These are phyloP conservation scores for Claviceps digitariae DNA, from an alignment of 2,329 filamentous ascomycete genomes.

Conservation along the genomic window DNA sequence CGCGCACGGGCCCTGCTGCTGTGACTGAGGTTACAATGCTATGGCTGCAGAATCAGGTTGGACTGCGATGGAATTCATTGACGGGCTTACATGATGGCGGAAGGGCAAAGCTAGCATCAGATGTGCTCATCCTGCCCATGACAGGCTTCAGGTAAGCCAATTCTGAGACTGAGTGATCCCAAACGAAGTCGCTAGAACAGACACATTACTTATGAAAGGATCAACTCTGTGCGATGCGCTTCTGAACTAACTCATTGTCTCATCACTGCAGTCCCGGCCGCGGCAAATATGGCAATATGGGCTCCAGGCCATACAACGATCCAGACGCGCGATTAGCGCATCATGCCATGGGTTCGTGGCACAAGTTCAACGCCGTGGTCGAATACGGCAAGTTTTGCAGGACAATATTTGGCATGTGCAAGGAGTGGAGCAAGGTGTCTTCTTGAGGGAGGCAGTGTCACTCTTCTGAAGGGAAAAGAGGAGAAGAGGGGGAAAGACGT, in stretches of 20 bases:
- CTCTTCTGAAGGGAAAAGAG: background rate
- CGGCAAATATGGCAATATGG: conserved; percentile 13
- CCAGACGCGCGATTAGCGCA: conserved; percentile 11
- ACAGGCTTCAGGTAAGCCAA: conserved; percentile 12
- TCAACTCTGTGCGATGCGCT: background rate
- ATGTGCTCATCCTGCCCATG: conserved; percentile 12
- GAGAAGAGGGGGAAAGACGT: background rate
- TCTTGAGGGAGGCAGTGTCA: background rate
- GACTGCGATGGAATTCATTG: conserved; percentile 12
- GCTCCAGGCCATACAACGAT: conserved; percentile 11
- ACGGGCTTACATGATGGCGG: conserved; percentile 12
- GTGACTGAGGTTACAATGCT: conserved; percentile 10
- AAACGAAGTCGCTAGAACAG: background rate
- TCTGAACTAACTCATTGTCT: background rate
- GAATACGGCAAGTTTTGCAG: conserved; percentile 14
- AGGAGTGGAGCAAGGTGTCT: conserved; percentile 11
- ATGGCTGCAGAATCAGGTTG: conserved; percentile 10
- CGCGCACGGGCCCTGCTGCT: conserved; percentile 12
- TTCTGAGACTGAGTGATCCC: background rate
- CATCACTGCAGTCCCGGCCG: conserved; percentile 9
- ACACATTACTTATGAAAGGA: too few relatives aligned
- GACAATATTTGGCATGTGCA: conserved; percentile 11
- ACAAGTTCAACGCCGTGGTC: conserved; percentile 9
- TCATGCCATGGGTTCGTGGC: conserved; percentile 13
- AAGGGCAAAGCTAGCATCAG: conserved; percentile 10